Base-by-base conservation (phyloP, 495 filamentous ascomycete species). In the Physcia stellaris region DNA sequence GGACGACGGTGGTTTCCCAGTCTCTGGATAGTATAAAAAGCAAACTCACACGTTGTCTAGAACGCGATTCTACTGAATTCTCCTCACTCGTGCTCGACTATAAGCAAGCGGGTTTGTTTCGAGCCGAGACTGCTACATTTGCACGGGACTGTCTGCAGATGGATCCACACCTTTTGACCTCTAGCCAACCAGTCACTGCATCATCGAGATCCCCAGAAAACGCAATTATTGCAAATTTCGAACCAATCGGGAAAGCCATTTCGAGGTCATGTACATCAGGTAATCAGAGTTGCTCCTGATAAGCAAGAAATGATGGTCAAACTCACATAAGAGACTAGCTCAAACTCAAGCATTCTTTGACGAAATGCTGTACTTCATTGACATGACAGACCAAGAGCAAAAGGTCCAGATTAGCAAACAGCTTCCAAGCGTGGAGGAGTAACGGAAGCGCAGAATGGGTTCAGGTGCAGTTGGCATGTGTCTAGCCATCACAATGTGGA, bases 281-380 rank as follows among this genome's bases (percentile, higher is more conserved):
- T 40, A n/a, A 32, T 26, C 11, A 26, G 19, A 6, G 19, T 26
- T 7, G 1, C 45, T 40, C 27, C n/a, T n/a, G 42, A 6, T 20
- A 6, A 20, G 6, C 7, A 4, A 12, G 12, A 20, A 29, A 7
- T 10, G 16, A 9, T 5, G 15, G 13, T 4, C 15, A 18, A 40
- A 21, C 7, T 40, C 6, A 40, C 18, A 5, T 16, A 33, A 11
- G 11, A 17, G 29, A n/a, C 17, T 39, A 40, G 42, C 16, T 3
- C 46, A 55, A 31, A 30, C 45, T 16, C 16, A 24, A 19, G 37
- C 43, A 2, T 49, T 61, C 23, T 49, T 47, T n/a, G 40, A 51
- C 12, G 48, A 53, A 43, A 32, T 58, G 10, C 30, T 43, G 30
- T 45, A 40, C 30, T 61, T 57, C 35, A 53, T 61, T 50, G 37